Base-by-base conservation (phyloP, 768 basidiomycete genomes). In the Leccinum barrowsii region DNA sequence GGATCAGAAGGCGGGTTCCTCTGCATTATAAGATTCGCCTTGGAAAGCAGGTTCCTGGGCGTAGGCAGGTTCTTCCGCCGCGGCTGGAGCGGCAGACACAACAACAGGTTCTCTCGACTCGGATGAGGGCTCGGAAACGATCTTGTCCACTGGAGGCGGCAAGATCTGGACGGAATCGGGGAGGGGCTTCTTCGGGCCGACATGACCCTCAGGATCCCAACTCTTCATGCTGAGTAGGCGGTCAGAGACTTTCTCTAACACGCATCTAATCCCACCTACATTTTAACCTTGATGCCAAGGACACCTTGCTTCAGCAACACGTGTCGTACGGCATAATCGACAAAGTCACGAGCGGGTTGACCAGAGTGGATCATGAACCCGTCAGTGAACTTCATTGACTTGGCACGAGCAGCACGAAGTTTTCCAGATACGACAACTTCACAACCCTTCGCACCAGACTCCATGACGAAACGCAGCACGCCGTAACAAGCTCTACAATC, bases 381-480 rank as follows among this genome's bases (percentile, higher is more conserved):
- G 71, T 99, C 97, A 73, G 95, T 98, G 81, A 99, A 98, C 79
- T 99, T 99, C 97, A 99, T 99, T 19, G 94, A 92, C 80, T 99
- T 99, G 71, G 97, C 97, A 84, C 96, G 94, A 65, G 97, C 97
- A 65, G 96, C 97, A 74, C 97, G 94, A 73, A 99, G 93, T 78
- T 99, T 99, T 74, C 97, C 97, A 63, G 96, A 98, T 64, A 99
- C 95, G 72, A 98, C 93, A 63, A 99, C 97, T 78, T 99, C 97
- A 73, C 95, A 98, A 76, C 97, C 97, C 81, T 99, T 99, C 66
- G 97, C 97, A 67, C 92, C 92, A 59, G 96, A 98, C 80, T 99
- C 97, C 97, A 99, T 99, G 68, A 99, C 94, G 82, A 98, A 99
- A 72, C 97, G 94, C 72, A 99, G 94, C 70, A 99, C 97, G 89